These are phyloP conservation scores for Saccharomycopsis guyanensis DNA, from an alignment of 805 yeast species.

Conservation along the genomic window DNA sequence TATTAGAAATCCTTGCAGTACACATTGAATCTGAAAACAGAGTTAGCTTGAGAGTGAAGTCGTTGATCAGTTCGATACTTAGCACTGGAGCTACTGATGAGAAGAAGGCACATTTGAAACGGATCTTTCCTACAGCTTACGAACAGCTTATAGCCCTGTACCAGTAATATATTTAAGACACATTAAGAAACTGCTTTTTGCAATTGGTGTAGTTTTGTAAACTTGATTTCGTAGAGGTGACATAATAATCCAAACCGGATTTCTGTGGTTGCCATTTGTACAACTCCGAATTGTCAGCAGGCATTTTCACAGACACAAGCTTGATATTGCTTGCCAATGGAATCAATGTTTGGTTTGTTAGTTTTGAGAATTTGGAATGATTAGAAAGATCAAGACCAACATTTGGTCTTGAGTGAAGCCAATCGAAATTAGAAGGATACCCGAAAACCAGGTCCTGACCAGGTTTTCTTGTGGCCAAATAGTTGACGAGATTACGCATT, in stretches of 20 bases:
- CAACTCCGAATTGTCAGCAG: neutral
- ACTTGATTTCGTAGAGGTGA: neutral
- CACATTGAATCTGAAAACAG: slow-evolving; percentile 20
- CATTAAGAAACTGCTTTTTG: neutral
- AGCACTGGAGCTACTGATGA: slow-evolving; percentile 42
- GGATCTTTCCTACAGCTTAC: slow-evolving; percentile 5
- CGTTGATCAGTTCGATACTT: slow-evolving; percentile 51
- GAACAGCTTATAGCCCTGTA: neutral
- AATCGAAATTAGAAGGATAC: no score
- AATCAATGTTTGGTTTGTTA: neutral
- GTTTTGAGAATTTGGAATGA: neutral
- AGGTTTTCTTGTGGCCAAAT: neutral
- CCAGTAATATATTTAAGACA: no score
- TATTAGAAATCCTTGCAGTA: slow-evolving; percentile 29
- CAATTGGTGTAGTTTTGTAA: neutral
- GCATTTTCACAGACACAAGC: neutral
- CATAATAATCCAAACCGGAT: neutral
- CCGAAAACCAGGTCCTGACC: no score
- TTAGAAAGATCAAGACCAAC: neutral
- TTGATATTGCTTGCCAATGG: neutral
- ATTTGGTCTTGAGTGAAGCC: neutral
- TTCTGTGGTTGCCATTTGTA: slow-evolving; percentile 8
- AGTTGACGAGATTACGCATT: slow-evolving; percentile 5
- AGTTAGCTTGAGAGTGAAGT: slow-evolving; percentile 40
- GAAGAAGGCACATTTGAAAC: slow-evolving; percentile 32